phyloP scores from a whole-genome alignment of 768 basidiomycete genomes.

The Suillus tomentosus region DNA sequence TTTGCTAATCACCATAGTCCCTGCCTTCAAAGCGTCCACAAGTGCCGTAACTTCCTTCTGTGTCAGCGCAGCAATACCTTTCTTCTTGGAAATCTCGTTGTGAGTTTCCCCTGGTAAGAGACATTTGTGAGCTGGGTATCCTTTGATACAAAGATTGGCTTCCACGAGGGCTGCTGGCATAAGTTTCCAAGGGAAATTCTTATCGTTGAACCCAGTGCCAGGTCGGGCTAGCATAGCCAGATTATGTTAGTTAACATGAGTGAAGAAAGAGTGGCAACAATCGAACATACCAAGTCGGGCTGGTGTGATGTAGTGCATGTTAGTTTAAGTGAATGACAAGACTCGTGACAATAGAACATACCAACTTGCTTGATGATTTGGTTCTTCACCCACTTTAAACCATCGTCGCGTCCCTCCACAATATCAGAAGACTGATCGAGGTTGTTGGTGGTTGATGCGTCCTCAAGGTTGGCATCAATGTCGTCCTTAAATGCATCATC shows the following conservation, averaged over 20 bases:
- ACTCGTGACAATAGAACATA: background rate
- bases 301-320: background rate
- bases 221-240: no score
- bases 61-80: background rate
- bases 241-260: no score
- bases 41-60: background rate
- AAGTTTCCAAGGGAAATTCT: background rate
- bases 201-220: background rate
- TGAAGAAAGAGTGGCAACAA: no score
- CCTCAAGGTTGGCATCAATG: background rate
- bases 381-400: background rate
- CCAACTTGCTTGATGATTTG: background rate
- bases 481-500: background rate
- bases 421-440: background rate
- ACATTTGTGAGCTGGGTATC: background rate
- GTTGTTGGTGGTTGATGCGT: background rate
- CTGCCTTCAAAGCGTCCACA: background rate
- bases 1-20: background rate
- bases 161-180: background rate
- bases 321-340: background rate
- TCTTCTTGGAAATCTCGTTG: background rate
- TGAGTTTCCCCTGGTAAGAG: background rate
- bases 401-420: background rate
- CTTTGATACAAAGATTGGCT: background rate
- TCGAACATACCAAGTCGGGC: background rate